Percentiles rank a stretch among this genome's conserved stretches.
These are phyloP conservation scores for Albizia julibrissin DNA, from an alignment of 306 rosid genomes.

Conservation along the genomic window DNA sequence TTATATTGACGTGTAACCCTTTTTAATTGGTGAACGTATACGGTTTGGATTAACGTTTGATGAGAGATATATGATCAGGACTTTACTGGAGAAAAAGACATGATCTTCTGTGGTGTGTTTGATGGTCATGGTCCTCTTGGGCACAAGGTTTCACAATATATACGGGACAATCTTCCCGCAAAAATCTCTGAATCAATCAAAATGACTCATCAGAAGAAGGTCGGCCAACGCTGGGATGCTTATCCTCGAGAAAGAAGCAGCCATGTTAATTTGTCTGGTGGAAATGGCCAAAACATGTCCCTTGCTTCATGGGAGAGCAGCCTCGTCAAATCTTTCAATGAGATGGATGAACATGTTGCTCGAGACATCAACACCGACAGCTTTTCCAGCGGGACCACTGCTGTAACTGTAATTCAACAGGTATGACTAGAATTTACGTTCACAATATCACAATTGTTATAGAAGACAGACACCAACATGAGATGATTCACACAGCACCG, in stretches of 20 bases:
- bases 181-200: conserved; percentile 63
- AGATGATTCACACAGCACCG: background rate
- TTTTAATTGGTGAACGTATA: background rate
- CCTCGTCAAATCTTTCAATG: conserved; percentile 53
- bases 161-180: conserved; percentile 67
- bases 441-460: background rate
- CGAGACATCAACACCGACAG: conserved; percentile 45
- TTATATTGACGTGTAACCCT: background rate
- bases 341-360: conserved; percentile 60
- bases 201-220: conserved; percentile 40
- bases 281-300: conserved; percentile 29
- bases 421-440: conserved; percentile 38
- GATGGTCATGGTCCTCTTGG: conserved; percentile 97
- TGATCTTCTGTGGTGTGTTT: conserved; percentile 80
- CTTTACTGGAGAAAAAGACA: conserved; percentile 56
- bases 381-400: conserved; percentile 74
- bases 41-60: conserved; percentile 3
- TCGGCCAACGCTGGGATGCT: background rate
- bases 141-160: conserved; percentile 56
- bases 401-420: conserved; percentile 74
- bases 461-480: background rate
- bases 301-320: conserved; percentile 67
- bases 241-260: background rate
- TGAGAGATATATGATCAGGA: conserved; percentile 38
- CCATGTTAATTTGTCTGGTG: background rate